Evolutionary conservation across 2,329 filamentous ascomycete species (phyloP).

Genomic region (Pseudocercospora musae): DNA sequence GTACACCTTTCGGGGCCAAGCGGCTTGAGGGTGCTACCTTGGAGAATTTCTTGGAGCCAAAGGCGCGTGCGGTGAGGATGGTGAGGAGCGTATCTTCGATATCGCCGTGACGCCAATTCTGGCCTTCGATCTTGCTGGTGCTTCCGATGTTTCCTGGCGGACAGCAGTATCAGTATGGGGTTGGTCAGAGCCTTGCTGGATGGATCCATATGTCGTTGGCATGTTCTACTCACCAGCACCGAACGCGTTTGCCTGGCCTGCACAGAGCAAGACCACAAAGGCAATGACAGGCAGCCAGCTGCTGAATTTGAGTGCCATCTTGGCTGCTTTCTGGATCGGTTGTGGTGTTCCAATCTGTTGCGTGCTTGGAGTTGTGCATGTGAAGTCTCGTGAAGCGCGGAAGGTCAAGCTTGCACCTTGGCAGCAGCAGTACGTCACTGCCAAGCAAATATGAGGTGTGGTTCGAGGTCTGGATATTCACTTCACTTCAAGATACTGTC

Average conservation of each 20-base stretch:
- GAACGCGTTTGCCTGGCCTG: conserved; percentile 36
- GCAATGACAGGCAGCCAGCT: conserved; percentile 24
- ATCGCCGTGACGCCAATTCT: conserved; percentile 54
- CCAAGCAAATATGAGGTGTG: neutral
- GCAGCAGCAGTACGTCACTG: neutral
- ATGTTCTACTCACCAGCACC: conserved; percentile 50
- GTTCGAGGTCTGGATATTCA: neutral
- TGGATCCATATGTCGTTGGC: too few relatives aligned
- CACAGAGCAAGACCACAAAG: conserved; percentile 25
- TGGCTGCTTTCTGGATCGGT: neutral
- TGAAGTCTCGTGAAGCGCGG: neutral
- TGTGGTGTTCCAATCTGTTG: neutral
- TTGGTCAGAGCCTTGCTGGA: too few relatives aligned
- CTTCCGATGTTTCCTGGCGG: conserved; percentile 91
- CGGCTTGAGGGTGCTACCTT: conserved; percentile 54
- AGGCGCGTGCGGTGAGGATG: conserved; percentile 54
- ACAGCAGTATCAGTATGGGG: too few relatives aligned
- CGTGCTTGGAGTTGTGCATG: neutral
- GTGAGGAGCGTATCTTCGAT: conserved; percentile 55
- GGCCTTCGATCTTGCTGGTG: conserved; percentile 57
- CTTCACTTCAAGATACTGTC: neutral
- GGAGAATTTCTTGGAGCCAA: conserved; percentile 76
- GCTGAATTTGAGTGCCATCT: conserved; percentile 22
- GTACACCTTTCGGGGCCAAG: too few relatives aligned
- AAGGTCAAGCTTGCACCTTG: neutral